These are phyloP conservation scores for Dothideomycetidae sp. DNA, from an alignment of 2,329 filamentous ascomycete genomes.

Conservation along the genomic window DNA sequence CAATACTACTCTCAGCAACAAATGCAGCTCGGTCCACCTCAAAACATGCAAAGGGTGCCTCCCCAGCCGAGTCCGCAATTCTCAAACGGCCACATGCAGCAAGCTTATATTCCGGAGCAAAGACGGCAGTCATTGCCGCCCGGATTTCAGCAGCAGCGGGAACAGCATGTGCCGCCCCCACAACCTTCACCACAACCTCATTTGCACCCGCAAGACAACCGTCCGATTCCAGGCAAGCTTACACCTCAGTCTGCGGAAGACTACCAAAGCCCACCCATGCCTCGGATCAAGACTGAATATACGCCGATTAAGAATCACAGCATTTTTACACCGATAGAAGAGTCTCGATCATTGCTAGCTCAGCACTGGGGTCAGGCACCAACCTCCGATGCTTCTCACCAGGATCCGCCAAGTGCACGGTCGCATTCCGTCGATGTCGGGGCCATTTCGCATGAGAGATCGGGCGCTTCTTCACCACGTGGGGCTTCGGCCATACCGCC, in stretches of 20 bases:
- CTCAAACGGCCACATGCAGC: constrained; percentile 34
- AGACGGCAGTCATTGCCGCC: constrained; percentile 58
- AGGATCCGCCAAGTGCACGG: constrained; percentile 34
- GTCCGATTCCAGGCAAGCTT: constrained; percentile 27
- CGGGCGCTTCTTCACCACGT: constrained; percentile 39
- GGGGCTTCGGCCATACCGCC: constrained; percentile 28
- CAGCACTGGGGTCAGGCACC: constrained; percentile 55
- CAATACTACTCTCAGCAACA: constrained; percentile 24
- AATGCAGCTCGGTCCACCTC: constrained; percentile 15
- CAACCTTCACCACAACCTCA: constrained; percentile 41
- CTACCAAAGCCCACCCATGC: constrained; percentile 41
- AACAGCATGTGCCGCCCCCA: constrained; percentile 45
- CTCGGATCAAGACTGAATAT: constrained; percentile 49
- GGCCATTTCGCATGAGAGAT: constrained; percentile 35
- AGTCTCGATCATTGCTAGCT: constrained; percentile 73
- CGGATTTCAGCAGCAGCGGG: constrained; percentile 48
- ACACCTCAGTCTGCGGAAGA: constrained; percentile 39
- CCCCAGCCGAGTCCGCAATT: background rate
- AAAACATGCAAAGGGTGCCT: background rate
- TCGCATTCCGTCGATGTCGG: constrained; percentile 53
- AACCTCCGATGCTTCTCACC: constrained; percentile 30
- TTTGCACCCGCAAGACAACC: constrained; percentile 28
- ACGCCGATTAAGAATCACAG: constrained; percentile 58
- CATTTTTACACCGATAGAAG: constrained; percentile 95
- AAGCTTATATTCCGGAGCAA: constrained; percentile 63